These are phyloP conservation scores for Aspergillus sp. DNA, from an alignment of 2,329 filamentous ascomycete genomes.

Conservation along the genomic window DNA sequence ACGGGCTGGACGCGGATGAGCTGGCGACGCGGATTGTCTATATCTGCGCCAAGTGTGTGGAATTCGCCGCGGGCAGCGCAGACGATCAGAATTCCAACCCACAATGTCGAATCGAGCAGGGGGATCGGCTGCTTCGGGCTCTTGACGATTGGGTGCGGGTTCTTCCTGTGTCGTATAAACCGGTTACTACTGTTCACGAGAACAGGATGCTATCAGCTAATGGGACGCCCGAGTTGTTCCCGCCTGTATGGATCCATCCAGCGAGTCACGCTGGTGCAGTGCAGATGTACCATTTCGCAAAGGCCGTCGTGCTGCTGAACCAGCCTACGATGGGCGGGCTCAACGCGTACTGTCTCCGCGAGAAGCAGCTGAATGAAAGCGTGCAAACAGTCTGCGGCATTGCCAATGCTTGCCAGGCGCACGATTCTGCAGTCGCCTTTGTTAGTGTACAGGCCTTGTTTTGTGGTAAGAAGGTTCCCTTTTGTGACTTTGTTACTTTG, in stretches of 20 bases:
- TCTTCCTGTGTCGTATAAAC: conserved; percentile 41
- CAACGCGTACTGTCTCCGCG: conserved; percentile 39
- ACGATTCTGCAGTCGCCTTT: conserved; percentile 22
- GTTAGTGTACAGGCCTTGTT: conserved; percentile 24
- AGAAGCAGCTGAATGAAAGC: conserved; percentile 17
- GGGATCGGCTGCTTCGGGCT: conserved; percentile 46
- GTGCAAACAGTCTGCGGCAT: conserved; percentile 16
- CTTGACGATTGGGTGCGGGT: conserved; percentile 50
- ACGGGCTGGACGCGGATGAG: conserved; percentile 52
- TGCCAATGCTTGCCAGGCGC: conserved; percentile 16
- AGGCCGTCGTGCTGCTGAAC: conserved; percentile 53
- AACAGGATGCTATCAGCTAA: not conserved
- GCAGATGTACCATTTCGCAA: conserved; percentile 53
- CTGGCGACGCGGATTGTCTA: conserved; percentile 49
- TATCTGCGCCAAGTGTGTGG: conserved; percentile 57
- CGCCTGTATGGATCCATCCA: conserved; percentile 52
- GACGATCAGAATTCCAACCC: conserved; percentile 33
- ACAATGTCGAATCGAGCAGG: conserved; percentile 44
- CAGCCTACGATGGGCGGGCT: conserved; percentile 52
- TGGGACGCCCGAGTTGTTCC: conserved; percentile 36
- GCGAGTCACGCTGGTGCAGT: conserved; percentile 49
- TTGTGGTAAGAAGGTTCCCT: conserved; percentile 8
- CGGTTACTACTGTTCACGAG: conserved; percentile 36
- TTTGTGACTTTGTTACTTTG: not conserved
- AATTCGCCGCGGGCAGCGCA: conserved; percentile 49